Base-by-base conservation (phyloP, 768 basidiomycete genomes). In the Phaeotremella fagi region DNA sequence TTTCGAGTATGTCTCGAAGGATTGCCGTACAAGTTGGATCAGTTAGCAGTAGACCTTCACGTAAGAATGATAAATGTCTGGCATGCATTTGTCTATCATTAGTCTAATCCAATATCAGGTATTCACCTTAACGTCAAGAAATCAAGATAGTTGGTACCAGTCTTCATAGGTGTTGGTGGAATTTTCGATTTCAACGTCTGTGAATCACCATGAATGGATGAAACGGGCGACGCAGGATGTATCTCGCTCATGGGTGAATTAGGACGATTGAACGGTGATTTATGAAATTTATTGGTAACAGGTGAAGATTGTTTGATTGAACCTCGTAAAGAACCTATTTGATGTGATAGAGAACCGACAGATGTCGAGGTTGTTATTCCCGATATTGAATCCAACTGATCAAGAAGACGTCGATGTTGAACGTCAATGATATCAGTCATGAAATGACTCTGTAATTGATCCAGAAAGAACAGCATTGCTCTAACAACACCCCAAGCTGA, bases 401-500 rank as follows among this genome's bases (percentile, higher is more conserved):
- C 81, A 68, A 85, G 86, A 60, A 94, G 75, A 59, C 81, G 79
- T 51, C 81, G 76, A 66, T 87, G 90, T 68, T 94, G 90, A 15
- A 83, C 81, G 55, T 91, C 90, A 28, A 91, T 80, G 7, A 94
- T 90, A 58, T 94, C 90, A 64, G 82, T 86, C 87, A 89, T 88
- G 55, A 89, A 82, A 71, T 95, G 92, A 9, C 83, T 83, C 50
- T 88, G 75, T 2, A 95, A 67, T 24, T 83, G 84, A 70, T 91
- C 89, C 52, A 94, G 77, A 68, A 91, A 92, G 88, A 89, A 92
- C 36, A 83, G 81, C 90, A 92, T 90, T 65, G 86, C 83, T 64
- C 88, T 77, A 6, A 90, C 85, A 26, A 86, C 81, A 1, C 88
- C 88, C 90, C 90, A 95, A 1, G 86, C 85, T 55, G 83, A 85